These are phyloP conservation scores for Penicillium sp. DNA, from an alignment of 2,329 filamentous ascomycete species.

Conservation along the genomic window DNA sequence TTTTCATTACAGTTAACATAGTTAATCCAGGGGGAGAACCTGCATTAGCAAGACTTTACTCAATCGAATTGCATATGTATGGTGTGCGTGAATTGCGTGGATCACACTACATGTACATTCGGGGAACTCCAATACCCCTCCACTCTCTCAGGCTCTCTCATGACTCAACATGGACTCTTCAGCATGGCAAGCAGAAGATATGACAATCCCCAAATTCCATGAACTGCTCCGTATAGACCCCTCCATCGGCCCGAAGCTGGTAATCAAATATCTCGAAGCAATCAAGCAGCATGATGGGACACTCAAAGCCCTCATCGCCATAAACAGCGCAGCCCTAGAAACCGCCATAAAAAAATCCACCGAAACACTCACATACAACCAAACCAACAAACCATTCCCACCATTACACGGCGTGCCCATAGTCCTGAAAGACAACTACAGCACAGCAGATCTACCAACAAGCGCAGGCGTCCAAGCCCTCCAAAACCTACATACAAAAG, in stretches of 20 bases:
- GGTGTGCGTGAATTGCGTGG: neutral
- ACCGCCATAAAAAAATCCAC: slow-evolving; percentile 53
- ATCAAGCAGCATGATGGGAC: slow-evolving; percentile 56
- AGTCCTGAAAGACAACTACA: slow-evolving; percentile 64
- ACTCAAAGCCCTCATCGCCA: slow-evolving; percentile 57
- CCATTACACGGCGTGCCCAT: slow-evolving; percentile 60
- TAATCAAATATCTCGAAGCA: slow-evolving; percentile 55
- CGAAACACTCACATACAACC: slow-evolving; percentile 9
- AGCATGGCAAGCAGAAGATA: slow-evolving; percentile 51
- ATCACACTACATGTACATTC: neutral
- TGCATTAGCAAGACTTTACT: neutral
- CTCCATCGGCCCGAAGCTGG: slow-evolving; percentile 54
- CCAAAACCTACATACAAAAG: slow-evolving; percentile 39
- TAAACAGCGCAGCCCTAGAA: slow-evolving; percentile 49
- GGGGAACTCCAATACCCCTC: neutral
- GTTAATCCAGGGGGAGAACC: neutral
- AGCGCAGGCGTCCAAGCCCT: slow-evolving; percentile 56
- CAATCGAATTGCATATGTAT: neutral
- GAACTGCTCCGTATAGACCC: slow-evolving; percentile 52
- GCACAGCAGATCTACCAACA: slow-evolving; percentile 55
- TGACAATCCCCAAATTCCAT: slow-evolving; percentile 58
- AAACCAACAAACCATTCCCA: slow-evolving; percentile 4
- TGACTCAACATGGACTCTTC: slow-evolving; percentile 29
- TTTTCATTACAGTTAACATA: neutral
- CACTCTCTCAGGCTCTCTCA: neutral